Base-by-base conservation (phyloP, 345 rosid genomes). In the Rhodamnia rubescens region DNA sequence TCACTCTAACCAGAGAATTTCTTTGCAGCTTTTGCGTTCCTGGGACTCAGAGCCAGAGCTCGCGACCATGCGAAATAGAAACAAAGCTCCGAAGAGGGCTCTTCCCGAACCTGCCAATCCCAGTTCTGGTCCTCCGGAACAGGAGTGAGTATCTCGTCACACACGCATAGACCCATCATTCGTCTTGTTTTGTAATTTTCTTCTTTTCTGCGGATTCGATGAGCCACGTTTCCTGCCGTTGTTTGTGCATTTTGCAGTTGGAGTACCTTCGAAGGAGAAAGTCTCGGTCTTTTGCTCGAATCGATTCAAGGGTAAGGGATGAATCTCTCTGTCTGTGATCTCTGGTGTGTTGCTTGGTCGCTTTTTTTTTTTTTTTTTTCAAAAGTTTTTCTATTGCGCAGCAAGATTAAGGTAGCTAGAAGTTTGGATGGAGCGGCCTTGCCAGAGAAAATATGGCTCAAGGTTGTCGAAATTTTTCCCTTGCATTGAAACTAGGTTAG, bases 381-480 rank as follows among this genome's bases (percentile, higher is more conserved):
- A 3, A 4, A 7, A 2, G 5, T 59, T 59, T 47, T 51, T 56
- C 74, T 82, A 11, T 21, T 49, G 36, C 52, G 84, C 85, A 94
- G 98, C 86, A 93, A 88, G 83, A 90, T 91, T n/a, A 92, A 88
- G 58, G 87, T 91, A 13, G 90, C 93, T 26, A 91, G 91, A 87
- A 85, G 81, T 49, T 86, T 84, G 86, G 92, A 92, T 86, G 90
- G 91, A 84, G 86, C 88, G 52, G 86, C 92, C 5, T 88, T 95
- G 21, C 96, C 98, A 22, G 94, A 95, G 69, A 95, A 95, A 82
- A 87, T 94, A 87, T 94, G 97, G 97, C 87, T 91, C 85, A 95
- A 95, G 96, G 98, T 93, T 36, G 47, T 32, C 84, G 52, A 69
- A 80, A 40, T 74, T 26, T 5, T 61, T 82, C 9, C 54, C 64